A percentile compares a stretch with the other conserved stretches of the same genome.
Conservation (phyloP, 495 filamentous ascomycete species). For the Delitschia confertaspora region DNA sequence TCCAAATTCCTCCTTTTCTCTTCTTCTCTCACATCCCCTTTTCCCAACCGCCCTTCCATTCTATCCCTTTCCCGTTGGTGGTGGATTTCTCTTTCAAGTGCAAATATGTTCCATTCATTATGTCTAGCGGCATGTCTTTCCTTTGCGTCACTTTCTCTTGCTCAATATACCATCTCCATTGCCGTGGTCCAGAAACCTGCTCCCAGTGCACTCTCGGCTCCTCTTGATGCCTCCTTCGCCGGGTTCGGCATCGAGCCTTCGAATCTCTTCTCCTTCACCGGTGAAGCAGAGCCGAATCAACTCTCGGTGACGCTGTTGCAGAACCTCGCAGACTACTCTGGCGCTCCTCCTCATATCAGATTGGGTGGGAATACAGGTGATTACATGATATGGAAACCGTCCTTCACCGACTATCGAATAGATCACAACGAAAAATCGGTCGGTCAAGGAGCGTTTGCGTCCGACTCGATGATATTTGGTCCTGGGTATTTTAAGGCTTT, state of each 20-base stretch:
- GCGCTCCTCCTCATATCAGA: constrained; percentile 33
- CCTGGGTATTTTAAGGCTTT: constrained; percentile 34
- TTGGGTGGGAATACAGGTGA: constrained; percentile 38
- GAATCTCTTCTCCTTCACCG: constrained; percentile 38
- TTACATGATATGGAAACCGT: constrained; percentile 32
- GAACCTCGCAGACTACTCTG: constrained; percentile 35
- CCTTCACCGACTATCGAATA: constrained; percentile 23
- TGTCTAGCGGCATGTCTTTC: background rate
- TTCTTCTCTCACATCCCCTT: too few relatives aligned
- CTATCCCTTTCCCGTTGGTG: too few relatives aligned
- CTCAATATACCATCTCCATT: constrained; percentile 2
- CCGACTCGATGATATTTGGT: constrained; percentile 33
- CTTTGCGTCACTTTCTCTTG: constrained; percentile 3
- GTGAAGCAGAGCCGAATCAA: constrained; percentile 26
- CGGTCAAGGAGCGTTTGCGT: constrained; percentile 21
- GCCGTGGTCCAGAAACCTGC: background rate
- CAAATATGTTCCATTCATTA: constrained; percentile 12
- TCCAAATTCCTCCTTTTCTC: too few relatives aligned
- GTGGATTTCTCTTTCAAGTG: too few relatives aligned
- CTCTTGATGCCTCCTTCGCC: constrained; percentile 28
- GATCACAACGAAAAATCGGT: constrained; percentile 22
- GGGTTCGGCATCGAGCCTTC: constrained; percentile 39
- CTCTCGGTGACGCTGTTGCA: constrained; percentile 33
- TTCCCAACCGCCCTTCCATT: too few relatives aligned
- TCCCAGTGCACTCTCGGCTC: constrained; percentile 8